These are phyloP conservation scores for Colletotrichum gloeosporioides DNA, from an alignment of 2,329 filamentous ascomycete species.

Conservation along the genomic window DNA sequence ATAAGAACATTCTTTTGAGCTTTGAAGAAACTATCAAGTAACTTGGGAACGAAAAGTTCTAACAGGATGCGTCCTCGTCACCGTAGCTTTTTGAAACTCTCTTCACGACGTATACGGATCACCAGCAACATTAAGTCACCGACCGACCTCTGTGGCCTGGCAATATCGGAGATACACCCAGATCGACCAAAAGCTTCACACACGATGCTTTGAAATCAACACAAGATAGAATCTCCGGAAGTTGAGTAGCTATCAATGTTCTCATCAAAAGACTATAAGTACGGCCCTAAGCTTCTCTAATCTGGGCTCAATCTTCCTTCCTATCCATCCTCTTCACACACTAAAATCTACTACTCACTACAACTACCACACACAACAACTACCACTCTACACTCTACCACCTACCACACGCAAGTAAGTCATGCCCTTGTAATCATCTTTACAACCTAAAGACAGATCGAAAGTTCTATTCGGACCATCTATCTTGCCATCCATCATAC, in stretches of 20 bases:
- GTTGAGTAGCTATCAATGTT: not conserved
- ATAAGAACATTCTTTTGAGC: fast-evolving
- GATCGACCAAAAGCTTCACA: not conserved
- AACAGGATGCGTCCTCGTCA: not conserved
- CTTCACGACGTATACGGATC: not conserved
- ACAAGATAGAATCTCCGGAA: not conserved
- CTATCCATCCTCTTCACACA: not conserved
- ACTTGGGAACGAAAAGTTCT: not conserved
- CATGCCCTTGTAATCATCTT: not conserved
- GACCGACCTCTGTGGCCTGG: not conserved
- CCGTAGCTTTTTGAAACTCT: not conserved
- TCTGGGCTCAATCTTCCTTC: not conserved
- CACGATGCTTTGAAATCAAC: not conserved
- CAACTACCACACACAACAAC: too few species aligned
- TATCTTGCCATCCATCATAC: not conserved
- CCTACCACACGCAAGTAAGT: not conserved
- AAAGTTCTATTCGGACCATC: not conserved
- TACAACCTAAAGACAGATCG: not conserved
- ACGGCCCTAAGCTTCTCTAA: not conserved
- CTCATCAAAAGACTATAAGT: not conserved
- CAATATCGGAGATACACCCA: not conserved
- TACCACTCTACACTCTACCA: not conserved
- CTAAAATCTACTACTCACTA: too few species aligned
- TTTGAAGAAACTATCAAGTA: not conserved
- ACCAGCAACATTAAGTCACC: not conserved